Evolutionary conservation across 106 monocot species (phyloP).

Genomic region (Iris macrosiphon): DNA sequence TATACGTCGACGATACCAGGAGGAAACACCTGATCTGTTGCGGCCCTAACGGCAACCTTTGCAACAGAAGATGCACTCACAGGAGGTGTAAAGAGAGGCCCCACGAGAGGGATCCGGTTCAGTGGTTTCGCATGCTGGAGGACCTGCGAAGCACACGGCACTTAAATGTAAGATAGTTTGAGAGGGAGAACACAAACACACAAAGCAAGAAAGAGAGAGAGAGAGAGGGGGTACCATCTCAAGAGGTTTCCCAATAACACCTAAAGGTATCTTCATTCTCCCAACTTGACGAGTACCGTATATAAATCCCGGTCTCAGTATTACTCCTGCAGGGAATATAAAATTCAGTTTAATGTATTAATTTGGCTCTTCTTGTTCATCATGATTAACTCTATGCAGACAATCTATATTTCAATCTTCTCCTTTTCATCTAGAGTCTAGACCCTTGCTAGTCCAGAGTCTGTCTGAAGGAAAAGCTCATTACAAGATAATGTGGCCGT

Average conservation of each 20-base stretch:
- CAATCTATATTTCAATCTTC: no score
- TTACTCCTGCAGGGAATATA: conserved; percentile 58
- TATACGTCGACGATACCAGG: conserved; percentile 87
- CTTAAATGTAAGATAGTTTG: background rate
- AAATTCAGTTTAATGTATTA: background rate
- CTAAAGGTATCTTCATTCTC: conserved; percentile 81
- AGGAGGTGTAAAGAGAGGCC: conserved; percentile 77
- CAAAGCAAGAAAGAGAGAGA: background rate
- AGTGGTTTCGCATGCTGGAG: conserved; percentile 77
- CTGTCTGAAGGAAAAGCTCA: no score
- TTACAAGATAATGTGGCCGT: no score
- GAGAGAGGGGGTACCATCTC: conserved; percentile 52
- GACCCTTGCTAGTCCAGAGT: no score
- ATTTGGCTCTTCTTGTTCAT: no score
- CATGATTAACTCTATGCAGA: no score
- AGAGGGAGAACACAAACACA: no score
- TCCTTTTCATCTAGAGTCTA: no score
- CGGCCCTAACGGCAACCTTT: conserved; percentile 85
- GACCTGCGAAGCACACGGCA: conserved; percentile 34
- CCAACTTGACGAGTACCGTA: conserved; percentile 94
- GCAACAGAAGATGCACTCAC: conserved; percentile 67
- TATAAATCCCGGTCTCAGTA: conserved; percentile 91
- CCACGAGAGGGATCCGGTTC: conserved; percentile 51
- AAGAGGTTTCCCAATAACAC: conserved; percentile 77
- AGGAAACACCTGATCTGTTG: conserved; percentile 81